Evolutionary conservation across 495 filamentous ascomycete genomes (phyloP).

Genomic region (Cercophora sp.): DNA sequence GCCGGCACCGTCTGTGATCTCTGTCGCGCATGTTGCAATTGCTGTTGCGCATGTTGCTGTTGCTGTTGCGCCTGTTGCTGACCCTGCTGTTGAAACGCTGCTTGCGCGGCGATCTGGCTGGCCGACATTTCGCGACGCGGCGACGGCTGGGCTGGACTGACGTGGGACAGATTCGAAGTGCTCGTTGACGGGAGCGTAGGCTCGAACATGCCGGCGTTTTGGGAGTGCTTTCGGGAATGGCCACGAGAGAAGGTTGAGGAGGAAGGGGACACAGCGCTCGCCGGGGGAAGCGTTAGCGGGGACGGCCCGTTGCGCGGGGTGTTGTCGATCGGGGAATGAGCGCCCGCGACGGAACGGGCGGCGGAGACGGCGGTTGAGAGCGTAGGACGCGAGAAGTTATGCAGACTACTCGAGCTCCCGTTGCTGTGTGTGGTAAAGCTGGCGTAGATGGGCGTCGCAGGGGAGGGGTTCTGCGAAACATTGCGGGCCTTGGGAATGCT

Average conservation of each 20-base stretch:
- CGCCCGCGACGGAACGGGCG: conserved; percentile 29
- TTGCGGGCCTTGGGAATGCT: conserved; percentile 23
- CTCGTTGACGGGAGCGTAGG: conserved; percentile 71
- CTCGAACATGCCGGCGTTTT: conserved; percentile 88
- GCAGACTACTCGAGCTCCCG: conserved; percentile 33
- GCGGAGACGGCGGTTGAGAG: conserved; percentile 37
- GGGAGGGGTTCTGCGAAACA: conserved; percentile 24
- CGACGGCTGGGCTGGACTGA: conserved; percentile 36
- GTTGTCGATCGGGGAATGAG: conserved; percentile 26
- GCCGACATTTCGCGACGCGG: conserved; percentile 50
- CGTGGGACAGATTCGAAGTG: conserved; percentile 49
- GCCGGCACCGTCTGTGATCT: conserved; percentile 65
- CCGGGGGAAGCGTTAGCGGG: conserved; percentile 39
- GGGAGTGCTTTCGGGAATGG: conserved; percentile 53
- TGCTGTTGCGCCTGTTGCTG: conserved; percentile 42
- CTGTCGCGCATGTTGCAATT: conserved; percentile 55
- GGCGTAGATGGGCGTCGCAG: conserved; percentile 31
- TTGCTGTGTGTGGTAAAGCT: conserved; percentile 34
- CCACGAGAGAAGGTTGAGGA: conserved; percentile 29
- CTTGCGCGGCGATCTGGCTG: conserved; percentile 86
- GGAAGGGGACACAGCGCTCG: conserved; percentile 24
- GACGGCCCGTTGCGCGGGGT: conserved; percentile 34
- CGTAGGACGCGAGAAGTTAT: conserved; percentile 55
- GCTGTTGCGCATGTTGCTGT: conserved; percentile 39
- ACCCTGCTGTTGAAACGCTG: conserved; percentile 68